phyloP scores from a whole-genome alignment of 306 rosid species.

The Vigna radiata region DNA sequence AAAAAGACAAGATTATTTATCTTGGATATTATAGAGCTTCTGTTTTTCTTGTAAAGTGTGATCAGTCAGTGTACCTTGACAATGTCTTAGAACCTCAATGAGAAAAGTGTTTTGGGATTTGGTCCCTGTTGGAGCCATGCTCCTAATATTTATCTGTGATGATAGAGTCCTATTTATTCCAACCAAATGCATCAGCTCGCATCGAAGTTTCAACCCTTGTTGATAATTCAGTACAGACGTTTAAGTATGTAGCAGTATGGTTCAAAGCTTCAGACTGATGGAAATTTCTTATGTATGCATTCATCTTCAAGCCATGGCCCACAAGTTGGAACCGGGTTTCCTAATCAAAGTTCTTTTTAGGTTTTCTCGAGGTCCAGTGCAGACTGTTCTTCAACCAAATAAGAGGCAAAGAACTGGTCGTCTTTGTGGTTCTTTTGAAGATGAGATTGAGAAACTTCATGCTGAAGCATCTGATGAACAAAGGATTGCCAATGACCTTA shows the following conservation, averaged over 20 bases:
- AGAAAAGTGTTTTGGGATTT: not conserved
- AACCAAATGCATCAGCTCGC: not conserved
- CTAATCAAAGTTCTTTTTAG: slow-evolving; percentile 52
- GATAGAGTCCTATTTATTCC: slow-evolving; percentile 2
- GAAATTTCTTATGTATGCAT: slow-evolving; percentile 1
- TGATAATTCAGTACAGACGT: not conserved
- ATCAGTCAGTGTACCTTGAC: not conserved
- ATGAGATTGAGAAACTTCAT: slow-evolving; percentile 55
- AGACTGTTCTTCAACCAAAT: slow-evolving; percentile 70
- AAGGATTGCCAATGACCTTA: slow-evolving; percentile 50
- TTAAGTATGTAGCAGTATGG: not conserved
- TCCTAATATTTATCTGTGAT: not conserved
- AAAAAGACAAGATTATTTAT: not conserved
- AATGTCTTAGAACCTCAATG: not conserved
- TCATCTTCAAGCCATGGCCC: slow-evolving; percentile 9
- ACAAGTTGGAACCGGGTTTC: slow-evolving; percentile 13
- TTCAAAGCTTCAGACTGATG: slow-evolving; percentile 8
- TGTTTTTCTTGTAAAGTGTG: not conserved
- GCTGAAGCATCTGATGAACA: slow-evolving; percentile 48
- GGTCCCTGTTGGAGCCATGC: not conserved
- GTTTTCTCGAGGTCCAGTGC: slow-evolving; percentile 83
- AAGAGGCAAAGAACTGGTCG: slow-evolving; percentile 60
- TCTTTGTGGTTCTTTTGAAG: slow-evolving; percentile 74
- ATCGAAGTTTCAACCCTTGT: not conserved
- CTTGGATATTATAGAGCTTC: not conserved